phyloP scores from a whole-genome alignment of 169 alveolate genomes.

The Cryptosporidium sp. region DNA sequence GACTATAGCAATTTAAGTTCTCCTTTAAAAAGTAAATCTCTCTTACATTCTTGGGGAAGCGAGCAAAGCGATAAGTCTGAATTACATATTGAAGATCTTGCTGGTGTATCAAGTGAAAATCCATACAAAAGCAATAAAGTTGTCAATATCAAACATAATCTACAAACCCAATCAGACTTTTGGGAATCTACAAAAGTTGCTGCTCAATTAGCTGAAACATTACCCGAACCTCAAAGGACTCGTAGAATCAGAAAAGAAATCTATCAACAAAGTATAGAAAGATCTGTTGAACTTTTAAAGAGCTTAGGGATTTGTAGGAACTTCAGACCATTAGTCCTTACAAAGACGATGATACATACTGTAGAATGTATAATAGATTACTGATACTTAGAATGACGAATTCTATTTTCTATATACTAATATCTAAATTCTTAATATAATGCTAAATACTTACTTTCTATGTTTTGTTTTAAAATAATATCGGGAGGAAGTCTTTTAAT shows the following conservation, averaged over 20 bases:
- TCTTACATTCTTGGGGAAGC: slow-evolving; percentile 60
- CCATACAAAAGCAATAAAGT: not conserved
- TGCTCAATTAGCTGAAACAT: slow-evolving; percentile 67
- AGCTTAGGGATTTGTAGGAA: slow-evolving; percentile 37
- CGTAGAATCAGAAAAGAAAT: slow-evolving; percentile 58
- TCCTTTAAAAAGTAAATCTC: not conserved
- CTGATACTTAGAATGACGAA: not conserved
- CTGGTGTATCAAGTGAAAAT: not conserved
- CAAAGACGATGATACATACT: slow-evolving; percentile 62
- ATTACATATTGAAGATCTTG: slow-evolving; percentile 64
- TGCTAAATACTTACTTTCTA: slow-evolving; percentile 14
- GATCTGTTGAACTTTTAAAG: slow-evolving; percentile 53
- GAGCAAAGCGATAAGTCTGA: slow-evolving; percentile 63
- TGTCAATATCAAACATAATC: not conserved
- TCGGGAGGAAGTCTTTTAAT: slow-evolving; percentile 14
- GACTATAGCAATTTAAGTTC: not conserved
- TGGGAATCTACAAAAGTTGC: slow-evolving; percentile 63
- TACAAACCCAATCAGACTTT: not conserved
- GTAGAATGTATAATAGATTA: slow-evolving; percentile 36
- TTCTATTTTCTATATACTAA: not conserved
- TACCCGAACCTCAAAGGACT: slow-evolving; percentile 63
- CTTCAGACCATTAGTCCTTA: slow-evolving; percentile 34
- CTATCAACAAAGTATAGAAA: slow-evolving; percentile 64
- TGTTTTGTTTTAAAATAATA: not conserved
- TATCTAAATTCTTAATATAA: not conserved